Evolutionary conservation across 768 basidiomycete species (phyloP).

Genomic region (Pholiota microspora): DNA sequence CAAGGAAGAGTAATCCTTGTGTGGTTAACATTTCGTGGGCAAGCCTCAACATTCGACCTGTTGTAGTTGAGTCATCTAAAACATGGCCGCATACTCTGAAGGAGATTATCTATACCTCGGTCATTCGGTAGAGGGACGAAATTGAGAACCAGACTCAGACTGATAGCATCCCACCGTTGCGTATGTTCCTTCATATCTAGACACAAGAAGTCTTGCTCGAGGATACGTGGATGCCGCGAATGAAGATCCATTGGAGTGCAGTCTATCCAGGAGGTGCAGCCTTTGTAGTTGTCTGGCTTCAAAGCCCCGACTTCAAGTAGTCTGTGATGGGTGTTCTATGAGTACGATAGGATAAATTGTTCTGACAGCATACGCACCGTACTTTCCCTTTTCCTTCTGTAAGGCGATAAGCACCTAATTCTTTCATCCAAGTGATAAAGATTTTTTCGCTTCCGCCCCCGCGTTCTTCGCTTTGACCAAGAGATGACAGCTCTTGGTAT

Average conservation of each 20-base stretch:
- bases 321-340: conserved; percentile 40
- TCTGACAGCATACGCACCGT: conserved; percentile 30
- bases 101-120: conserved; percentile 51
- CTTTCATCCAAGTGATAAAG: conserved; percentile 72
- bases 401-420: conserved; percentile 35
- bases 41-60: conserved; percentile 71
- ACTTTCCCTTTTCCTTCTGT: conserved; percentile 28
- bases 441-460: conserved; percentile 89
- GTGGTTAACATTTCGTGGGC: conserved; percentile 54
- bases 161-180: conserved; percentile 73
- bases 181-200: conserved; percentile 50
- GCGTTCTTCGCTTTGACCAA: conserved; percentile 78
- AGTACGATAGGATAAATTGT: background rate
- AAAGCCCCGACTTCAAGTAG: conserved; percentile 89
- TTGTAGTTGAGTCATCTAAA: background rate
- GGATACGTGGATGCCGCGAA: conserved; percentile 77
- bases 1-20: conserved; percentile 67
- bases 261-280: conserved; percentile 69
- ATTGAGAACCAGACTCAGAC: conserved; percentile 87
- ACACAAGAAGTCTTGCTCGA: conserved; percentile 83
- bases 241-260: conserved; percentile 78
- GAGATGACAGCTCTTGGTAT: conserved; percentile 81
- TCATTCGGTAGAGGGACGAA: conserved; percentile 76
- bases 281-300: conserved; percentile 75
- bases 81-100: background rate